Evolutionary conservation across 306 rosid species (phyloP).

Genomic region (Cucurbita argyrosperma): DNA sequence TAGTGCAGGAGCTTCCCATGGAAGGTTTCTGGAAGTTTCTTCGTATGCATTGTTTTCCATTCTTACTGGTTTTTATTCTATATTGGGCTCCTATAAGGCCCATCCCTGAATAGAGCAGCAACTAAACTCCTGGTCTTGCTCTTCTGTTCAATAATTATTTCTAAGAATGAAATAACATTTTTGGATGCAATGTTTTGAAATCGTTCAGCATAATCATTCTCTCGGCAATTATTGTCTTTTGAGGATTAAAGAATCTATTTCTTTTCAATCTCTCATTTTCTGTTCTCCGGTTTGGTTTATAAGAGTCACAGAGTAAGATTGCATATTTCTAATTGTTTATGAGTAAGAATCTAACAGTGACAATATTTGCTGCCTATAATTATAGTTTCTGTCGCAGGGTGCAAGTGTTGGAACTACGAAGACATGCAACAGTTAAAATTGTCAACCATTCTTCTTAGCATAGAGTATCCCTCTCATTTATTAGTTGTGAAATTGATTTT

Average conservation of each 20-base stretch:
- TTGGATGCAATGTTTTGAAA: neutral
- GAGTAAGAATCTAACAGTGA: neutral
- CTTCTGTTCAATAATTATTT: neutral
- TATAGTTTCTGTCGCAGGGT: neutral
- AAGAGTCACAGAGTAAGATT: neutral
- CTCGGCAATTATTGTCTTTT: neutral
- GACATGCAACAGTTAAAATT: neutral
- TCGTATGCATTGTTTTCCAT: neutral
- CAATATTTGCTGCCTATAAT: neutral
- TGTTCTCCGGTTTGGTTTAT: neutral
- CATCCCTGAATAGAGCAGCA: neutral
- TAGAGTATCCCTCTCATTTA: neutral
- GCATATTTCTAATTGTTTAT: neutral
- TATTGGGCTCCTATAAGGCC: conserved; percentile 3
- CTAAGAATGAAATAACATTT: neutral
- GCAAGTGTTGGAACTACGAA: neutral
- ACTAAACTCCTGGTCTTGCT: neutral
- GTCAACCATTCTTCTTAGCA: neutral
- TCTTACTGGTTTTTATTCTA: neutral
- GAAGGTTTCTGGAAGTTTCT: neutral
- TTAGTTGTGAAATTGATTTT: neutral
- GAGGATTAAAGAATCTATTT: neutral
- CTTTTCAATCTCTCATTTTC: neutral
- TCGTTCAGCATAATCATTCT: neutral
- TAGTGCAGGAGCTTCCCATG: neutral